A percentile compares a stretch with the other conserved stretches of the same genome.
Conservation (phyloP, 495 filamentous ascomycete genomes). For the Ramalina peruviana region DNA sequence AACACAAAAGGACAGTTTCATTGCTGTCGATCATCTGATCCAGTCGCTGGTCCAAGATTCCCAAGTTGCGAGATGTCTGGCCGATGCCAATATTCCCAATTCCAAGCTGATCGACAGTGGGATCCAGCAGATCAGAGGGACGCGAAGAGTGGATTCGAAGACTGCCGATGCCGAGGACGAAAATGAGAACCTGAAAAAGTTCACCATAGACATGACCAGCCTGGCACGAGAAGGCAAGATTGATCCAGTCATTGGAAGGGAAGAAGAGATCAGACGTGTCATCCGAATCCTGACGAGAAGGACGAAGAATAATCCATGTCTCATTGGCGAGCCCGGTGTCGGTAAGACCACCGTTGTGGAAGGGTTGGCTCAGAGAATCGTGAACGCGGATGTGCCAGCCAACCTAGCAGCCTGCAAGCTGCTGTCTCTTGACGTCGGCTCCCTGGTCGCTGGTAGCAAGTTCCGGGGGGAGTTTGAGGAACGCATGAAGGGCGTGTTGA, state of each 20-base stretch:
- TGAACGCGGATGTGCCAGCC: constrained; percentile 89
- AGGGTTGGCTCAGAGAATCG: constrained; percentile 87
- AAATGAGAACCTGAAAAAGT: constrained; percentile 89
- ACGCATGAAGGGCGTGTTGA: constrained; percentile 95
- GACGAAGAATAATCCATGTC: constrained; percentile 97
- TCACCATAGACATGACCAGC: constrained; percentile 93
- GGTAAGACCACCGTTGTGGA: constrained; percentile 98
- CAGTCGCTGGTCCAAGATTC: constrained; percentile 66
- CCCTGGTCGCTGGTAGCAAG: constrained; percentile 91
- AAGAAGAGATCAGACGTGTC: constrained; percentile 91
- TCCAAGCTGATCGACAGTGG: constrained; percentile 78
- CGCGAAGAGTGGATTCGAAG: constrained; percentile 81
- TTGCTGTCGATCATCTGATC: constrained; percentile 90
- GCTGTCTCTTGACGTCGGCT: constrained; percentile 86
- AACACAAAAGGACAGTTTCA: constrained; percentile 87
- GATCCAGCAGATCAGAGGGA: constrained; percentile 79
- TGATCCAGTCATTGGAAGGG: constrained; percentile 92
- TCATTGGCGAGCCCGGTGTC: constrained; percentile 93
- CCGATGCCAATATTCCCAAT: constrained; percentile 84
- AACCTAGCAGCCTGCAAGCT: constrained; percentile 90
- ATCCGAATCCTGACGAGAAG: constrained; percentile 84
- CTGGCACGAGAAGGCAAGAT: constrained; percentile 94
- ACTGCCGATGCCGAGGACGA: constrained; percentile 84
- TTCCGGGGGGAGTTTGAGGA: constrained; percentile 98
- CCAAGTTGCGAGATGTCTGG: constrained; percentile 54